Evolutionary conservation across 352 stramenopile genomes (phyloP), one percentile per base, ranked within the genome.

Genomic region (Pythium vanterpoolii): DNA sequence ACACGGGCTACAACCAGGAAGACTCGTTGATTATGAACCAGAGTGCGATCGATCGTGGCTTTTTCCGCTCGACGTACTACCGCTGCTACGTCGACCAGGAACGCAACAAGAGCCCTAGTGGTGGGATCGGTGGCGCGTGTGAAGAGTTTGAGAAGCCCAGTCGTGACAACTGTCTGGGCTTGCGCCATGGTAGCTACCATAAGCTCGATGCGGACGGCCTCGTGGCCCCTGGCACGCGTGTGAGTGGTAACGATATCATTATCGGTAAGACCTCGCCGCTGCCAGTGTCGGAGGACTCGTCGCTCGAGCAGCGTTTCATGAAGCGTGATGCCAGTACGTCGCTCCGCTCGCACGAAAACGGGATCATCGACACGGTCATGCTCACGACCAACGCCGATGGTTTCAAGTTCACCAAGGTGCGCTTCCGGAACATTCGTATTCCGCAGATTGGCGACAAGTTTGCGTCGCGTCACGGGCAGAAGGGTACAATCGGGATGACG

Each of bases 1-100:
- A 95, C 74, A 91, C 84, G n/a, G 86, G 86, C 8, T 99, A 99
- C 88, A 99, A 99, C 74, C 94, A 99, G 68, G 97, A 99, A 90
- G 98, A 99, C 92, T 99, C 96, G 27, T 74, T 99, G 52, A 99
- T 99, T 77, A 98, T 99, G 93, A 99, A 99, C 79, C 97, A 99
- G 71, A 98, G 86, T 72, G 96, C 97, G 14, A 99, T 99, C 61
- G 98, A 99, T 69, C 91, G 98, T 42, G 98, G 98, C 44, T 90
- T 99, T 50, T 99, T 99, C 83, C 87, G 97, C 14, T 99, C 96
- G 30, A 99, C 96, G 3, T 99, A 99, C 79, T 99, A 99, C 74
- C 86, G 97, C 24, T 99, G 95, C 68, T 99, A 99, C 78, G 95
- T 96, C 55, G 96, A 99, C 59, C 89, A 98, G 70, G 83, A 95